These are phyloP conservation scores for Xenoacremonium recifei DNA, from an alignment of 2,329 filamentous ascomycete genomes.

Conservation along the genomic window DNA sequence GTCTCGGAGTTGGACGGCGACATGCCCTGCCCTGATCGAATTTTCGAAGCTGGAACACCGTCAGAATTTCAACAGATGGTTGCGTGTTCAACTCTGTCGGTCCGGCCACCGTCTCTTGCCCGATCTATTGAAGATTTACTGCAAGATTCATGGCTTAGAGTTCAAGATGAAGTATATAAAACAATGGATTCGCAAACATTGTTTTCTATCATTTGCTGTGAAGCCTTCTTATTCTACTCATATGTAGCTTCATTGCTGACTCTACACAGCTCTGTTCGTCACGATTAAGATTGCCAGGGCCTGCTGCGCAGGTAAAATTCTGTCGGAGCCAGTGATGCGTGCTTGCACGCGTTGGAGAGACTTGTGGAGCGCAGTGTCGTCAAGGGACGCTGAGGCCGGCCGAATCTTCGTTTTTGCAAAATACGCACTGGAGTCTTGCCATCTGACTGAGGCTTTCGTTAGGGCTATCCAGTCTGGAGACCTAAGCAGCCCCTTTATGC, in stretches of 20 bases:
- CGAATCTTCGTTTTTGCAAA: slow-evolving; percentile 3
- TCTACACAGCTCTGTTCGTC: slow-evolving; percentile 1
- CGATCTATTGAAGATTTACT: not conserved
- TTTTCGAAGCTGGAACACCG: slow-evolving; percentile 4
- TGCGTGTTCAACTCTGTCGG: not conserved
- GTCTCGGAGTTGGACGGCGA: slow-evolving; percentile 8
- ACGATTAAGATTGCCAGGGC: slow-evolving; percentile 1
- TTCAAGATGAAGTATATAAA: not conserved
- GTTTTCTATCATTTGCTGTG: slow-evolving; percentile 1
- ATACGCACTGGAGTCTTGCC: slow-evolving; percentile 4
- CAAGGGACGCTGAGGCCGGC: not conserved
- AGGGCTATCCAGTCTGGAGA: not conserved
- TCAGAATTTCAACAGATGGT: slow-evolving; percentile 1
- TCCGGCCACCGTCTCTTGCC: not conserved
- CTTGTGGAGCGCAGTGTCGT: slow-evolving; percentile 5
- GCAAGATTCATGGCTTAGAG: slow-evolving; percentile 1
- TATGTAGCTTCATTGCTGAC: not conserved
- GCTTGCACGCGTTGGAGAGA: slow-evolving; percentile 10
- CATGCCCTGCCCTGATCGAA: slow-evolving; percentile 1
- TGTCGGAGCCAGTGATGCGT: slow-evolving; percentile 1
- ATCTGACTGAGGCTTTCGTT: not conserved
- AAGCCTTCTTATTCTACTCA: not conserved
- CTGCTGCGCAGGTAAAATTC: slow-evolving; percentile 1
- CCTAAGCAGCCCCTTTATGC: not conserved
- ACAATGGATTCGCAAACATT: not conserved